These are phyloP conservation scores for Chaetoscypha palmicola DNA, from an alignment of 2,329 filamentous ascomycete genomes.

Conservation along the genomic window DNA sequence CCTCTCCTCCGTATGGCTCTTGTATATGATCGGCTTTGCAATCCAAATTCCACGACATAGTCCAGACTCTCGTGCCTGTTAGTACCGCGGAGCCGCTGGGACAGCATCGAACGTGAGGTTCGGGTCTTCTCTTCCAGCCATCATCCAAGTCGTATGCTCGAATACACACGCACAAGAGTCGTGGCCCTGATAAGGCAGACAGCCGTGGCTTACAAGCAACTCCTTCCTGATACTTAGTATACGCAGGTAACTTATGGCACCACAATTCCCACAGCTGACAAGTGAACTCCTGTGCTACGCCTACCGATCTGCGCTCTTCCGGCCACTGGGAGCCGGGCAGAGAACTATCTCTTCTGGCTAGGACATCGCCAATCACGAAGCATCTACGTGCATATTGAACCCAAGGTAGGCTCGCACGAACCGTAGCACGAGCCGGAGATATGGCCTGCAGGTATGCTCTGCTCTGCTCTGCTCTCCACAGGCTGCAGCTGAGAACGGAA, in stretches of 20 bases:
- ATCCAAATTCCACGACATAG: not conserved
- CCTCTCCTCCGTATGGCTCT: too few species aligned
- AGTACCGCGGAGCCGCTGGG: not conserved
- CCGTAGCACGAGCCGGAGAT: conserved; percentile 5
- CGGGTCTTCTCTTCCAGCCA: not conserved
- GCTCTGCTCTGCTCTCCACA: too few species aligned
- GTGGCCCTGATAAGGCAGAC: conserved; percentile 10
- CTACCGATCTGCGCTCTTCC: not conserved
- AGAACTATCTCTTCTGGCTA: conserved; percentile 13
- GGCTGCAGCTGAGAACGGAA: conserved; percentile 12
- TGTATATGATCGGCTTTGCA: not conserved
- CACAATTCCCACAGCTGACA: conserved; percentile 8
- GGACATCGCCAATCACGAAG: too few species aligned
- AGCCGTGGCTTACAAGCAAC: conserved; percentile 8
- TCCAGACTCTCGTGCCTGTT: not conserved
- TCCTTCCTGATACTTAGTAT: not conserved
- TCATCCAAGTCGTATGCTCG: not conserved
- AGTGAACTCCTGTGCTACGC: conserved; percentile 13
- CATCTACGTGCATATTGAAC: conserved; percentile 3
- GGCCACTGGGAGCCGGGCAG: conserved; percentile 1
- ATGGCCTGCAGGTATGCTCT: conserved; percentile 4
- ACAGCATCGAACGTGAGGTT: not conserved
- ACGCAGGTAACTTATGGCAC: conserved; percentile 1
- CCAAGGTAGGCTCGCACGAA: conserved; percentile 6
- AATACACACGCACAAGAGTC: not conserved